Evolutionary conservation across 805 yeast genomes (phyloP), one percentile per base, ranked within the genome.

Genomic region (Starmerella ratchasimensis): DNA sequence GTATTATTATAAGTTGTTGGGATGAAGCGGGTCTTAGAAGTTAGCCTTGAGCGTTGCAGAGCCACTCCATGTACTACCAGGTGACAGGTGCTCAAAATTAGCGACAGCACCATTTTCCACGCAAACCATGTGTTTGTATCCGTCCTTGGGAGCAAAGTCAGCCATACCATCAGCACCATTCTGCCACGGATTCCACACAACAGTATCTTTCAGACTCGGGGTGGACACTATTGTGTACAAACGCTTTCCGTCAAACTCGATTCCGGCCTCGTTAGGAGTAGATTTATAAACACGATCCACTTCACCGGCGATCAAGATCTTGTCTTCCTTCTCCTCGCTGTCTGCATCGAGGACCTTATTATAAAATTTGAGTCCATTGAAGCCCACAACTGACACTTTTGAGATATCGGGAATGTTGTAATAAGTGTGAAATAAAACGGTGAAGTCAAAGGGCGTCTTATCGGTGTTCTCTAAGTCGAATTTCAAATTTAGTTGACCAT

Each of bases 121-220:
- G 61, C 98, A 90, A 41, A 90, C 72, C 97, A 90, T 88, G 32
- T 76, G 65, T 48, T 74, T 68, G 64, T 67, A 90, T 5, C 95
- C 97, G 37, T 61, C 58, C 56, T 80, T 82, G 35, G 97, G 98
- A 50, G 67, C 70, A 53, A 88, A 90, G 61, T 90, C 98, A 29
- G 65, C 76, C 88, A 90, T 81, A 2, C 78, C 76, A 18, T 62
- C 65, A n/a, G 90, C 72, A 57, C 80, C 81, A 39, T 78, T 69
- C 47, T 71, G 65, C 98, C 97, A 90, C 26, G 98, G 98, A 59
- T 90, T 90, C 98, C 98, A 90, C 38, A 90, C 96, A 34, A 90
- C 97, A 25, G 69, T 62, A 46, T 74, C 80, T 24, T 65, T 68
- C 29, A 81, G 63, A 22, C 36, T 13, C 13, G 61, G 61, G 53